Conservation (phyloP, 2,329 filamentous ascomycete genomes). For the Claviceps sp. region DNA sequence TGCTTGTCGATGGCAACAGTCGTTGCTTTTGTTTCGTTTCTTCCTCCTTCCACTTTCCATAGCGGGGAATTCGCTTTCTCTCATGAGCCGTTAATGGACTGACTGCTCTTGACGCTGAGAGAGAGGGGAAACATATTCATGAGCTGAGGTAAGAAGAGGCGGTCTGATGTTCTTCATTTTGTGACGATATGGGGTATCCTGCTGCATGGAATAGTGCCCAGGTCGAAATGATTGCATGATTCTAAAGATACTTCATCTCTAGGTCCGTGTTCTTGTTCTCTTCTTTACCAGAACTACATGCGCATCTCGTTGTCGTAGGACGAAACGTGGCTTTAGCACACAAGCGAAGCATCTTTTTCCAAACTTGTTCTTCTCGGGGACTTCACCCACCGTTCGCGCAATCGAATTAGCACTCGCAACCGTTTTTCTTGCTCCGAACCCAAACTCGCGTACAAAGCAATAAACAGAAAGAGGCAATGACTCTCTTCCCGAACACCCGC, state of each 20-base stretch:
- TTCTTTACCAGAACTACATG: not conserved
- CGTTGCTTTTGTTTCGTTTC: not conserved
- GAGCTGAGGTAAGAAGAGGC: not conserved
- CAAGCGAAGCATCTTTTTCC: not conserved
- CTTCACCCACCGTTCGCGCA: not conserved
- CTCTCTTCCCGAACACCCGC: constrained; percentile 15
- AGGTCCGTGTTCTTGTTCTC: not conserved
- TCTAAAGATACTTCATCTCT: not conserved
- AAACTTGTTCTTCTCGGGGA: not conserved
- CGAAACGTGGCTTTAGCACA: not conserved
- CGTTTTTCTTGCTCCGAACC: not conserved
- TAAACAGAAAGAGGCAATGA: constrained; percentile 5
- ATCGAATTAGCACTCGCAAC: not conserved
- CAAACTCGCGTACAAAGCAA: not conserved
- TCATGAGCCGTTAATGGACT: not conserved
- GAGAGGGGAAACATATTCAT: not conserved
- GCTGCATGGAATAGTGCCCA: not conserved
- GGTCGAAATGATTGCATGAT: not conserved
- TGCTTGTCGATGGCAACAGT: not conserved
- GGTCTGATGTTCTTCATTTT: not conserved
- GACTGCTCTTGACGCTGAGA: not conserved
- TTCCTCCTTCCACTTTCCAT: not conserved
- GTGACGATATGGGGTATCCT: not conserved
- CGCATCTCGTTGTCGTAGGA: not conserved
- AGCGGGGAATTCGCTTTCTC: not conserved